These are phyloP conservation scores for Kwoniella dejecticola DNA, from an alignment of 768 basidiomycete genomes.

Conservation along the genomic window DNA sequence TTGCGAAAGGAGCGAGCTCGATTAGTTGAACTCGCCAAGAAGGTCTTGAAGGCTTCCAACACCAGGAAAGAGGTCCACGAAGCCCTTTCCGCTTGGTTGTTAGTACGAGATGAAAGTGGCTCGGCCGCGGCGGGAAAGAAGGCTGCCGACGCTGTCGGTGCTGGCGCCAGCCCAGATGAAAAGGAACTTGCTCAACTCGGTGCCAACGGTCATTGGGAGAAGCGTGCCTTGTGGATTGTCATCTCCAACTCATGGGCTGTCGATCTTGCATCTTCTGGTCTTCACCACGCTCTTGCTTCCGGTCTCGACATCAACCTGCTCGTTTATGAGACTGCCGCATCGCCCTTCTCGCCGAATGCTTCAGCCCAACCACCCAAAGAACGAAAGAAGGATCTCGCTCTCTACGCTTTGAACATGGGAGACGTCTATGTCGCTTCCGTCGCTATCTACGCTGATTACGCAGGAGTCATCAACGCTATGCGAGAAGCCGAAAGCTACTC, in stretches of 20 bases:
- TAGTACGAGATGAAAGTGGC: conserved; percentile 67
- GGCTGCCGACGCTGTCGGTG: conserved; percentile 63
- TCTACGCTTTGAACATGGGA: conserved; percentile 98
- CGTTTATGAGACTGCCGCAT: conserved; percentile 88
- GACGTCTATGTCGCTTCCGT: conserved; percentile 94
- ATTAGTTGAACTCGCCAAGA: conserved; percentile 67
- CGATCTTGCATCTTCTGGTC: conserved; percentile 90
- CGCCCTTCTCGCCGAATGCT: conserved; percentile 68
- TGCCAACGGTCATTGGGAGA: conserved; percentile 66
- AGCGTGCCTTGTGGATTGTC: conserved; percentile 89
- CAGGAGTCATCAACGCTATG: conserved; percentile 87
- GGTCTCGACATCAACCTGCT: conserved; percentile 91
- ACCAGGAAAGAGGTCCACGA: conserved; percentile 65
- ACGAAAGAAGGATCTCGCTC: conserved; percentile 91
- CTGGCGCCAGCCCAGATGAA: conserved; percentile 58
- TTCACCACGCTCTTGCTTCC: conserved; percentile 92
- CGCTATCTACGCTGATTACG: conserved; percentile 93
- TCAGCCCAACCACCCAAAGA: conserved; percentile 58
- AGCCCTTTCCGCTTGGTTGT: conserved; percentile 73
- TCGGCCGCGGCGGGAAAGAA: conserved; percentile 64
- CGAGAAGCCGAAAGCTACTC: conserved; percentile 85
- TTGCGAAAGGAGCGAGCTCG: conserved; percentile 73
- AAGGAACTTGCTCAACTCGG: conserved; percentile 63
- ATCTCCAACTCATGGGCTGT: conserved; percentile 98
- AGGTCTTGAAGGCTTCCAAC: conserved; percentile 63